These are phyloP conservation scores for Ambrosiella beaveri DNA, from an alignment of 2,329 filamentous ascomycete species.

Conservation along the genomic window DNA sequence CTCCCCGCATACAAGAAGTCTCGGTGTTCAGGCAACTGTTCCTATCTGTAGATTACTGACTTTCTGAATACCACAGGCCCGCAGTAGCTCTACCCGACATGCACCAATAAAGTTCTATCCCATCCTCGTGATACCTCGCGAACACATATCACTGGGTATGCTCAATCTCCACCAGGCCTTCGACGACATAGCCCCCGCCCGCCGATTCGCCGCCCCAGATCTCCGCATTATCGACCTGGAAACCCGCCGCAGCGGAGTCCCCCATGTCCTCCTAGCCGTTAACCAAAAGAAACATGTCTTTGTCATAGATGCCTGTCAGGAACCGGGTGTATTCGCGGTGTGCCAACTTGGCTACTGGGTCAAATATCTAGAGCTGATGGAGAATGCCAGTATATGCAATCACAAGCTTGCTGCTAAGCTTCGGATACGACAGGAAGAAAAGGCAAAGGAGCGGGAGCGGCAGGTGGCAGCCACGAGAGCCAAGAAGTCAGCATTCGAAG, in stretches of 20 bases:
- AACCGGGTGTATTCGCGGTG: conserved; percentile 43
- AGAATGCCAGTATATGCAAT: conserved; percentile 28
- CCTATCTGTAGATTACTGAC: conserved; percentile 4
- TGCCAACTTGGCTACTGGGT: conserved; percentile 54
- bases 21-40: neutral
- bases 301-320: conserved; percentile 14
- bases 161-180: conserved; percentile 38
- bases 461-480: conserved; percentile 14
- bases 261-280: conserved; percentile 35
- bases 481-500: conserved; percentile 5
- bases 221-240: conserved; percentile 48
- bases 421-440: conserved; percentile 17
- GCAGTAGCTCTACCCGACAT: conserved; percentile 34
- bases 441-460: conserved; percentile 13
- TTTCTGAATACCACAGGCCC: conserved; percentile 25
- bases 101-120: conserved; percentile 41
- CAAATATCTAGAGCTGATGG: conserved; percentile 35
- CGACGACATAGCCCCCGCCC: conserved; percentile 30
- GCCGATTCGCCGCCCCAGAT: conserved; percentile 41
- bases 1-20: neutral
- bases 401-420: conserved; percentile 22
- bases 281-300: conserved; percentile 7
- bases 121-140: conserved; percentile 44
- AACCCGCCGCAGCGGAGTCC: conserved; percentile 35
- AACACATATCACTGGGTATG: conserved; percentile 40